These are phyloP conservation scores for Bipolaris bicolor DNA, from an alignment of 2,329 filamentous ascomycete genomes.

Conservation along the genomic window DNA sequence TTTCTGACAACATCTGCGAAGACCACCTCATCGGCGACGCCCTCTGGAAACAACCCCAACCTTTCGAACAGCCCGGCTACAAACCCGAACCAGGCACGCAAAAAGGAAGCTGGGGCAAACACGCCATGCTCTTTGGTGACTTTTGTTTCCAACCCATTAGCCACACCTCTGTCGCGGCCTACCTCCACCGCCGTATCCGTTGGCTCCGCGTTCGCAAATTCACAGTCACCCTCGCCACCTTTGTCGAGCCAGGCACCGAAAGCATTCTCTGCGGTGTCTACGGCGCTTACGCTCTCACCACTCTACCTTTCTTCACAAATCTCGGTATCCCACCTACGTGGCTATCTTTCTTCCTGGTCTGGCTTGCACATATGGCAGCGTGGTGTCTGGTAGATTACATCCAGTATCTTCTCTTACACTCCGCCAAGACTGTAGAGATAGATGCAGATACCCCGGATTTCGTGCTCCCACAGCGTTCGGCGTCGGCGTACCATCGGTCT, in stretches of 20 bases:
- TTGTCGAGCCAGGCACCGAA: conserved; percentile 93
- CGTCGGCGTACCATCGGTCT: conserved; percentile 41
- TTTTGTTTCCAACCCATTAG: conserved; percentile 89
- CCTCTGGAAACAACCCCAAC: conserved; percentile 71
- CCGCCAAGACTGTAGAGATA: conserved; percentile 70
- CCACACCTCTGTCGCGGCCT: conserved; percentile 76
- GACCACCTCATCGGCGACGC: conserved; percentile 94
- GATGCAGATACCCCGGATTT: conserved; percentile 78
- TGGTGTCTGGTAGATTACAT: conserved; percentile 82
- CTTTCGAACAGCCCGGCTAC: conserved; percentile 37
- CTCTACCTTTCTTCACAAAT: conserved; percentile 67
- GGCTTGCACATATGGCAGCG: conserved; percentile 65
- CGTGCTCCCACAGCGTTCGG: conserved; percentile 57
- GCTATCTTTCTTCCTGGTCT: conserved; percentile 68
- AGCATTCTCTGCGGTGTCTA: conserved; percentile 82
- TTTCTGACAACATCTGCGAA: conserved; percentile 96
- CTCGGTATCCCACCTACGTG: conserved; percentile 69
- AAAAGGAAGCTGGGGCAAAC: conserved; percentile 67
- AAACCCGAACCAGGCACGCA: conserved; percentile 33
- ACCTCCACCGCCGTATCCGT: conserved; percentile 79
- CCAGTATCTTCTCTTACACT: conserved; percentile 76
- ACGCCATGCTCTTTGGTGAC: conserved; percentile 83
- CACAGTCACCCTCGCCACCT: conserved; percentile 84
- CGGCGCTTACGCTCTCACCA: conserved; percentile 78
- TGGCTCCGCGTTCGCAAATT: conserved; percentile 96